Percentiles rank a stretch among this genome's conserved stretches.
phyloP scores from a whole-genome alignment of 305 asterid species.

The Ajuga reptans region DNA sequence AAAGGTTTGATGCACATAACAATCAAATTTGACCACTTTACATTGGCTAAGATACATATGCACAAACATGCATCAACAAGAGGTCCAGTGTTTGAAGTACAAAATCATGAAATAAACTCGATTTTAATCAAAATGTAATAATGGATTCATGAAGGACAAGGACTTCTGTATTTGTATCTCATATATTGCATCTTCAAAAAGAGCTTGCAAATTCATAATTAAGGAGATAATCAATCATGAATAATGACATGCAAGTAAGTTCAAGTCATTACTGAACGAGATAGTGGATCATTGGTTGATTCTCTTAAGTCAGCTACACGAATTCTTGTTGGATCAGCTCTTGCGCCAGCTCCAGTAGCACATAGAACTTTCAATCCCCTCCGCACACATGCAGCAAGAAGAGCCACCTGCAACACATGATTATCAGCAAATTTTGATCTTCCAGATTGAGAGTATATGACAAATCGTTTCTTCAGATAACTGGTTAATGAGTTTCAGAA shows the following conservation, averaged over 20 bases:
- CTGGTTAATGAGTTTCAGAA: not conserved
- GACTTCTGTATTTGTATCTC: not conserved
- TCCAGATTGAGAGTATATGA: not conserved
- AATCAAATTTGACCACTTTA: conserved; percentile 1
- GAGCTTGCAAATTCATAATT: not conserved
- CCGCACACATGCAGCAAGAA: conserved; percentile 87
- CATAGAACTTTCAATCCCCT: conserved; percentile 90
- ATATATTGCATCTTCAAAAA: not conserved
- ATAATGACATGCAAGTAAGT: conserved; percentile 1
- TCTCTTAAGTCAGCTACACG: conserved; percentile 93
- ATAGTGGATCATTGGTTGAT: conserved; percentile 87
- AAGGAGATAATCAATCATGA: not conserved
- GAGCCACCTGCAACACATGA: conserved; percentile 61
- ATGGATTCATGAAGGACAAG: not conserved
- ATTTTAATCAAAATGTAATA: not conserved
- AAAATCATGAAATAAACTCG: not conserved
- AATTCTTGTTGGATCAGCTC: conserved; percentile 95
- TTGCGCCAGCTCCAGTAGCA: conserved; percentile 98
- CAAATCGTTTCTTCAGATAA: not conserved
- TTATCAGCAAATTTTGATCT: conserved; percentile 5
- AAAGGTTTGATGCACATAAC: not conserved
- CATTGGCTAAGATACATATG: not conserved
- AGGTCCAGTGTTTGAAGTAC: not conserved
- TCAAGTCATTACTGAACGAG: conserved; percentile 64
- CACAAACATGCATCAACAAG: conserved; percentile 1